Evolutionary conservation across 1,284 basidiomycete genomes (phyloP), one percentile per base, ranked within the genome.

Genomic region (Sutorius eximius): DNA sequence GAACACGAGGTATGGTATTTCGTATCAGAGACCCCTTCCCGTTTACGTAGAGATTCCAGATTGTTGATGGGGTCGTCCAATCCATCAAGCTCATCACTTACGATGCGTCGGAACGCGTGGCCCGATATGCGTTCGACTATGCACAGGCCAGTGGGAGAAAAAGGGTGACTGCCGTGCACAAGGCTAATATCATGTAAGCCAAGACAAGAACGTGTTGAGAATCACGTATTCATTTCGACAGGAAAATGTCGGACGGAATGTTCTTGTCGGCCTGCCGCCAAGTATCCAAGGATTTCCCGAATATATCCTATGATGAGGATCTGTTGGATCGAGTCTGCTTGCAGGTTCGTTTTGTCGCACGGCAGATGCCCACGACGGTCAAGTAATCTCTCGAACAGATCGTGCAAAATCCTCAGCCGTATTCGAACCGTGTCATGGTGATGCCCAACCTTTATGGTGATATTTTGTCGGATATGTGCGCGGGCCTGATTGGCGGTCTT

Each of bases 211-310:
- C 46, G 41, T 42, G 42, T 37, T 38, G 42, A 45, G 12, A 33
- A 30, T 49, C 46, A 48, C 20, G 45, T 58, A 53, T 48, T 69
- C 15, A 64, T 55, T 45, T 46, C 38, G 34, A 27, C 53, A 92
- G 89, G 93, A 98, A 98, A 86, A 94, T 98, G 91, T 98, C 95
- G 24, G 97, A 99, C 74, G 97, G 97, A 64, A 98, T 99, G 95
- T 99, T 99, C 83, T 80, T 99, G 73, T 91, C 92, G 53, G 97
- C 97, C 42, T 99, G 96, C 77, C 91, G 97, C 61, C 90, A 94
- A 68, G 93, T 99, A 38, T 91, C 96, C 30, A 95, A 97, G 74
- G 95, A 95, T 60, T 99, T 91, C 83, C 97, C 97, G 37, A 85
- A 91, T 59, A 87, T 99, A 68, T 77, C 79, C 38, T 99, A 99